Evolutionary conservation across 2,329 filamentous ascomycete species (phyloP).

Genomic region (Microdochium bolleyi): DNA sequence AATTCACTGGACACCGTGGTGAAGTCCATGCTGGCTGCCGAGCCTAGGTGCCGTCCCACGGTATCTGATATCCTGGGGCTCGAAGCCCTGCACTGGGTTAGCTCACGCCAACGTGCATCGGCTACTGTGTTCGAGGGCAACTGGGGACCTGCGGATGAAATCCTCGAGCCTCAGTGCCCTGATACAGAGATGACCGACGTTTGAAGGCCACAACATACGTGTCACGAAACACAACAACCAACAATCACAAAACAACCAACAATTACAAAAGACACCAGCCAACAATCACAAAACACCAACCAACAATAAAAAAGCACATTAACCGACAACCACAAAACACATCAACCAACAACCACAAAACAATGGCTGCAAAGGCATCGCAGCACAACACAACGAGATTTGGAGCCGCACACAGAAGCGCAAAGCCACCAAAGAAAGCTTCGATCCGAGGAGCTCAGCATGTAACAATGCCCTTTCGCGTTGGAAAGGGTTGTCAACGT

Average conservation of each 20-base stretch:
- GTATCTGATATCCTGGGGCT: constrained; percentile 66
- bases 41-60: constrained; percentile 64
- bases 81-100: constrained; percentile 74
- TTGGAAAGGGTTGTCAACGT: not conserved
- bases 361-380: not conserved
- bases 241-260: not conserved
- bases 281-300: not conserved
- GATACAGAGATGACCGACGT: constrained; percentile 56
- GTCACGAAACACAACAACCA: not conserved
- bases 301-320: too few species aligned
- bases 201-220: constrained; percentile 18
- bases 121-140: constrained; percentile 96
- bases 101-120: constrained; percentile 67
- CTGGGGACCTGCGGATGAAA: constrained; percentile 71
- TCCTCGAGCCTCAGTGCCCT: constrained; percentile 25
- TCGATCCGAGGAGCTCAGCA: not conserved
- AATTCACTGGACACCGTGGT: constrained; percentile 80
- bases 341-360: not conserved
- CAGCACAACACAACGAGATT: not conserved
- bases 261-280: too few species aligned
- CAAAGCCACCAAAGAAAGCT: not conserved
- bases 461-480: not conserved
- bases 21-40: constrained; percentile 76
- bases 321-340: not conserved
- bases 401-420: not conserved